Percentiles rank a stretch among this genome's conserved stretches.
phyloP scores from a whole-genome alignment of 352 stramenopile species.

The Pythium apleroticum region DNA sequence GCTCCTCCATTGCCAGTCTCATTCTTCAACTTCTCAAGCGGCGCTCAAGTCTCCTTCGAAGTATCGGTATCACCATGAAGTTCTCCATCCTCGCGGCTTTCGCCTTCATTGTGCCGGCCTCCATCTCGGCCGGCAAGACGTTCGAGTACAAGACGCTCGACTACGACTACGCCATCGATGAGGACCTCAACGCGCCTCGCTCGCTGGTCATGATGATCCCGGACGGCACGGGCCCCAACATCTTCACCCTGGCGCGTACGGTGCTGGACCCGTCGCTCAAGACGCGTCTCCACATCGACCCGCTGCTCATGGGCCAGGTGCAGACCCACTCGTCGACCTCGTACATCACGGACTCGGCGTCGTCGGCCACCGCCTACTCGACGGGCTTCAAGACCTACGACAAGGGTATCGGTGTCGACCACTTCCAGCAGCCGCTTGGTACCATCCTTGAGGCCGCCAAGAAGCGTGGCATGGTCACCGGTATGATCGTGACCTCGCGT shows the following conservation, averaged over 20 bases:
- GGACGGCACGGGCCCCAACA: constrained; percentile 61
- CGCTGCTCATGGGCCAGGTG: constrained; percentile 50
- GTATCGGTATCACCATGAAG: constrained; percentile 32
- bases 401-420: constrained; percentile 53
- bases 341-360: constrained; percentile 69
- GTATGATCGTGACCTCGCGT: constrained; percentile 67
- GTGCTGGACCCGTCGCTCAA: constrained; percentile 54
- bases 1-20: background rate
- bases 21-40: constrained; percentile 22
- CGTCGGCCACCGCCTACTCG: constrained; percentile 52
- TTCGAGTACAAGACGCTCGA: constrained; percentile 71
- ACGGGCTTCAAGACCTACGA: constrained; percentile 73
- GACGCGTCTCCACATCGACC: constrained; percentile 60
- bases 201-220: constrained; percentile 79
- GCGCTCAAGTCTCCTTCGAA: constrained; percentile 13
- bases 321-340: constrained; percentile 65
- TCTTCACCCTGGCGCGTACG: constrained; percentile 58
- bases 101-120: constrained; percentile 28
- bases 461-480: constrained; percentile 59
- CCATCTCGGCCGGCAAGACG: constrained; percentile 22
- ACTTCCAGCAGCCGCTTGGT: constrained; percentile 50
- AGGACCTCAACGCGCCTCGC: constrained; percentile 40
- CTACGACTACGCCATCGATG: constrained; percentile 59
- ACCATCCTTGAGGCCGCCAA: constrained; percentile 68
- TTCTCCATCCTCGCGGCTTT: constrained; percentile 33